phyloP scores from a whole-genome alignment of 179 eudicot species.

The Gypsophila paniculata region DNA sequence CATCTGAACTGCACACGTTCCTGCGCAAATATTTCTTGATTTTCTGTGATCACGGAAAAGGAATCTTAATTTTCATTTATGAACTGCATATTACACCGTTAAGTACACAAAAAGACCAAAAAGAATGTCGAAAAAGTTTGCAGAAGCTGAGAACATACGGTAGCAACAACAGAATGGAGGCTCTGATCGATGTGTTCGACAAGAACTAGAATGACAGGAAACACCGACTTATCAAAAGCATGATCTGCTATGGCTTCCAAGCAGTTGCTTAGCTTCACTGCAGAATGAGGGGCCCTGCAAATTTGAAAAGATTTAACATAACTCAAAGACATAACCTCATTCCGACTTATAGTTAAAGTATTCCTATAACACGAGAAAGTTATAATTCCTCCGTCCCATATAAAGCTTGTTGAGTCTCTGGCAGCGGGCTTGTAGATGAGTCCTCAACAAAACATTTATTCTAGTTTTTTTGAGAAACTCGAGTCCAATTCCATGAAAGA shows the following conservation, averaged over 20 bases:
- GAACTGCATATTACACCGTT: neutral
- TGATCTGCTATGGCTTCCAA: conserved; percentile 15
- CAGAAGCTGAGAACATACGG: neutral
- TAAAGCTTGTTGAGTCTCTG: neutral
- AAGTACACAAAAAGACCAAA: neutral
- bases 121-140: neutral
- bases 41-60: conserved; percentile 15
- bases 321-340: neutral
- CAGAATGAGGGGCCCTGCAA: neutral
- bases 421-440: too few species aligned
- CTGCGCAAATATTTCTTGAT: neutral
- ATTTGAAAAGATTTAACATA: neutral
- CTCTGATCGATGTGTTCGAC: conserved; percentile 9
- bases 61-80: neutral
- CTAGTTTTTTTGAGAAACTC: neutral
- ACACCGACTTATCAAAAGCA: conserved; percentile 9
- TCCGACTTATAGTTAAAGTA: neutral
- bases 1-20: neutral
- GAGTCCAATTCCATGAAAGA: too few species aligned
- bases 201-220: conserved; percentile 22
- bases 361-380: neutral
- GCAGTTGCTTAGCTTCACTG: conserved; percentile 5
- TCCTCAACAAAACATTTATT: too few species aligned
- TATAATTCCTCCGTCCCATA: neutral
- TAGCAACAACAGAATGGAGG: neutral